Conservation (phyloP, 2,329 filamentous ascomycete genomes). For the Coniochaeta sp. region DNA sequence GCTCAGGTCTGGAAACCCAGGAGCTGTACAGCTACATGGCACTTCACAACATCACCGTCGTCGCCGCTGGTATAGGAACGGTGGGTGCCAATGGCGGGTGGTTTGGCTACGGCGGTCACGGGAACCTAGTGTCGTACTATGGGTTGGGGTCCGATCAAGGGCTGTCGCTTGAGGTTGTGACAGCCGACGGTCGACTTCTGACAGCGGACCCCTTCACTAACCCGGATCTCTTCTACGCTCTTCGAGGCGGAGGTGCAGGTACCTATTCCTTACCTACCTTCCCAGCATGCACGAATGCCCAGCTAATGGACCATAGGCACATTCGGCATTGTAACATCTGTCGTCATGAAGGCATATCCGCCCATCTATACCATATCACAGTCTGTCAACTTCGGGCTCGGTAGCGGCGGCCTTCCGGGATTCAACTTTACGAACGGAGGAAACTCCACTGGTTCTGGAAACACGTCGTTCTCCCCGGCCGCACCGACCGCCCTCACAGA, state of each 20-base stretch:
- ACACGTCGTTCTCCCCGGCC: neutral
- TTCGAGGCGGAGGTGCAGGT: constrained; percentile 27
- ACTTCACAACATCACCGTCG: constrained; percentile 20
- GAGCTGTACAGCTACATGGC: constrained; percentile 24
- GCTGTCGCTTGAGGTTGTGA: constrained; percentile 39
- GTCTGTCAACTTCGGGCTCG: constrained; percentile 10
- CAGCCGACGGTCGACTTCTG: constrained; percentile 35
- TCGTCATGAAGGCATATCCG: constrained; percentile 16
- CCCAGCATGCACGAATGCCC: neutral
- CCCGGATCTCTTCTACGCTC: constrained; percentile 32
- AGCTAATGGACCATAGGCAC: constrained; percentile 10
- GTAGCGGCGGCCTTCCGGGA: neutral
- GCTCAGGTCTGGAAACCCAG: constrained; percentile 26
- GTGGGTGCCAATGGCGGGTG: constrained; percentile 42
- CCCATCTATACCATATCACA: constrained; percentile 11
- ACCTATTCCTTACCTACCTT: neutral
- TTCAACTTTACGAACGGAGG: neutral
- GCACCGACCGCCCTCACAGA: constrained; percentile 4
- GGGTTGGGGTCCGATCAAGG: constrained; percentile 47
- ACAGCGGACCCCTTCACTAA: constrained; percentile 32
- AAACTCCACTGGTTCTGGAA: neutral
- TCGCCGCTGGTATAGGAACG: constrained; percentile 23
- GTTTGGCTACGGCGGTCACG: constrained; percentile 44
- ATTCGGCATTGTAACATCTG: constrained; percentile 18
- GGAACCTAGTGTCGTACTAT: constrained; percentile 33